Evolutionary conservation across 208 protist genomes (phyloP), one percentile per base, ranked within the genome.

Genomic region (Leishmania braziliensis): DNA sequence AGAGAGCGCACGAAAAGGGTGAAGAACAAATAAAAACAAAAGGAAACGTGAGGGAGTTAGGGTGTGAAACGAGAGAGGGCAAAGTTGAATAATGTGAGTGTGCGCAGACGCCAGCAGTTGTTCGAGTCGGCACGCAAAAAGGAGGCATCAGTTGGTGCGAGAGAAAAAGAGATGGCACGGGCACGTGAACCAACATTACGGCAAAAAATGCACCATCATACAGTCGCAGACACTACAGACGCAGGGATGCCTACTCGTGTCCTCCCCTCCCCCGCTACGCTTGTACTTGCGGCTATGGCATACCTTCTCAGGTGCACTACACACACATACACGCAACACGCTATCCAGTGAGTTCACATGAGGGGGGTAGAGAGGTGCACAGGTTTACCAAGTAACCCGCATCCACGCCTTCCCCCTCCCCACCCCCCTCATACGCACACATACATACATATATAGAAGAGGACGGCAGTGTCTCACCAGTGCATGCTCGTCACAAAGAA

Each of bases 401-500:
- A 29, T 9, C 53, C 16, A 20, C 10, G 0, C 53, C 18, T 56
- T 20, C 53, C 53, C 53, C 53, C 53, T 56, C 53, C 10, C 53
- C 60, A 66, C 60, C 9, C 26, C 60, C 14, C 18, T 12, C n/a
- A 66, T 29, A 66, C 33, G 16, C 20, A 50, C 48, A 53, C 29
- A 82, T 39, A 68, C 77, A 66, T 36, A 63, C 77, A 62, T 73
- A 80, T 82, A 77, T 63, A 83, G 9, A n/a, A 29, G 18, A 23
- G 62, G 29, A 16, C 62, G 4, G 62, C 29, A 39, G 26, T 43
- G 26, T 29, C 62, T 68, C 43, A 39, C 6, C 6, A 26, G 14
- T 68, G 23, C 62, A 68, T 39, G 62, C 14, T 6, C 29, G 14
- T 39, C 62, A 68, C 26, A n/a, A 5, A 43, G 62, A 66, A 66